Evolutionary conservation across 116 monocot genomes (phyloP).

Genomic region (Posidonia oceanica): DNA sequence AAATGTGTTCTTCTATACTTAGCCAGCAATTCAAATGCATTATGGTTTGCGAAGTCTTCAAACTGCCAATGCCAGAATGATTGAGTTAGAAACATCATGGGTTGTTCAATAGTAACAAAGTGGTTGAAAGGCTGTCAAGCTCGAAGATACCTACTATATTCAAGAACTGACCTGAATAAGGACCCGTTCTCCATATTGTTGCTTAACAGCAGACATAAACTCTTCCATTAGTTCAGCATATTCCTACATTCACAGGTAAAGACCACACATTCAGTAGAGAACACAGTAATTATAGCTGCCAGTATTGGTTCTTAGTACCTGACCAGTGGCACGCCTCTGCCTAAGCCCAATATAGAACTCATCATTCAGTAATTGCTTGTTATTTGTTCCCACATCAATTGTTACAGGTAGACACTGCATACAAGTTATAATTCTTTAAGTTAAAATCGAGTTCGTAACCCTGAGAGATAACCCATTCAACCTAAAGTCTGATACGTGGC

Average conservation of each 20-base stretch:
- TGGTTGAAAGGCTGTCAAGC: too few relatives aligned
- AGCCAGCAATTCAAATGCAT: constrained; percentile 75
- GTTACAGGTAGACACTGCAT: constrained; percentile 80
- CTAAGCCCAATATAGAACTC: constrained; percentile 94
- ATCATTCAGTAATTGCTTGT: constrained; percentile 59
- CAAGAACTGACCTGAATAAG: constrained; percentile 54
- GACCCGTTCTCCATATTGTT: constrained; percentile 78
- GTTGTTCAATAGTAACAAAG: background rate
- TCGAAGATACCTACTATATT: background rate
- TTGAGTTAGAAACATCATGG: constrained; percentile 4
- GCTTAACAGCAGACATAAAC: constrained; percentile 85
- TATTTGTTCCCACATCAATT: constrained; percentile 98
- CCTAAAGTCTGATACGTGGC: background rate
- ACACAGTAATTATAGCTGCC: background rate
- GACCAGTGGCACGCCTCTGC: constrained; percentile 71
- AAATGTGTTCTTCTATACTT: constrained; percentile 76
- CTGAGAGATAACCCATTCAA: background rate
- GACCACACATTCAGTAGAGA: background rate
- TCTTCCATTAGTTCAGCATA: constrained; percentile 70
- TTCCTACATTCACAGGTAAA: constrained; percentile 33
- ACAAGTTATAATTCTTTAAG: background rate
- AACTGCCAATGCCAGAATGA: constrained; percentile 55
- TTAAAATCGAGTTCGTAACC: background rate
- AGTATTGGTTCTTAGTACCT: constrained; percentile 23
- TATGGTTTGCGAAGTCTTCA: constrained; percentile 95